Percentiles rank a stretch among this genome's conserved stretches.
phyloP scores from a whole-genome alignment of 805 yeast genomes.

The Starmerella vaccinii region DNA sequence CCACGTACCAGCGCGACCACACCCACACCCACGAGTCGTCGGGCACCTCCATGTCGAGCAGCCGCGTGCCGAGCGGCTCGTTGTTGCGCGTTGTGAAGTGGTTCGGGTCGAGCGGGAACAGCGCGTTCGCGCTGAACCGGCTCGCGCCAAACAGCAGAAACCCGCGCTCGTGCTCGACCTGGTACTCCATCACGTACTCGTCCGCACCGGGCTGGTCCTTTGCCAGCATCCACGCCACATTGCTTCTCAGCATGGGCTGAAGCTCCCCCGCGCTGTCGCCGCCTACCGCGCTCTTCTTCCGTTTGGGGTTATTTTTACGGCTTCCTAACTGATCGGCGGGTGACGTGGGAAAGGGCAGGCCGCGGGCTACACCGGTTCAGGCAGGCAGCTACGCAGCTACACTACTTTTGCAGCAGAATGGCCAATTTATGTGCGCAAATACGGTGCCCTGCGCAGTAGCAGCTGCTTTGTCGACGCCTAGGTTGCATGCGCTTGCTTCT shows the following conservation, averaged over 20 bases:
- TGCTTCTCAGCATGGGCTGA: not conserved
- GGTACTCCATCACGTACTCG: slow-evolving; percentile 24
- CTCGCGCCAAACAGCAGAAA: slow-evolving; percentile 33
- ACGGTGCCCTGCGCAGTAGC: too few species aligned
- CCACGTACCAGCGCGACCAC: slow-evolving; percentile 64
- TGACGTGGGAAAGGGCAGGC: slow-evolving; percentile 1
- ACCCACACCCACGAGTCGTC: slow-evolving; percentile 55
- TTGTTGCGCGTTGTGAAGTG: slow-evolving; percentile 32
- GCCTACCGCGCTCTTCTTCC: not conserved
- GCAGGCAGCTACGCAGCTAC: too few species aligned
- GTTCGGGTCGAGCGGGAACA: slow-evolving; percentile 33
- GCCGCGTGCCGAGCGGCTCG: slow-evolving; percentile 24
- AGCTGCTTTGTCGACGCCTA: too few species aligned
- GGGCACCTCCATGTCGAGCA: slow-evolving; percentile 36
- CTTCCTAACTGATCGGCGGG: not conserved
- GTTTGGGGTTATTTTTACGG: not conserved
- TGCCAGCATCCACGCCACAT: not conserved
- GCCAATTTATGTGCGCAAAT: too few species aligned
- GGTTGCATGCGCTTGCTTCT: too few species aligned
- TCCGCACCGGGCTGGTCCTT: slow-evolving; percentile 11
- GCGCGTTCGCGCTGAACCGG: slow-evolving; percentile 30
- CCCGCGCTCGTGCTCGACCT: slow-evolving; percentile 37
- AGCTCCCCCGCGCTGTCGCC: not conserved
- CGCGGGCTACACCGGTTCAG: too few species aligned
- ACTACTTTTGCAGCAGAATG: too few species aligned